phyloP scores from a whole-genome alignment of 768 basidiomycete species.

The Leccinellum rugosiceps region DNA sequence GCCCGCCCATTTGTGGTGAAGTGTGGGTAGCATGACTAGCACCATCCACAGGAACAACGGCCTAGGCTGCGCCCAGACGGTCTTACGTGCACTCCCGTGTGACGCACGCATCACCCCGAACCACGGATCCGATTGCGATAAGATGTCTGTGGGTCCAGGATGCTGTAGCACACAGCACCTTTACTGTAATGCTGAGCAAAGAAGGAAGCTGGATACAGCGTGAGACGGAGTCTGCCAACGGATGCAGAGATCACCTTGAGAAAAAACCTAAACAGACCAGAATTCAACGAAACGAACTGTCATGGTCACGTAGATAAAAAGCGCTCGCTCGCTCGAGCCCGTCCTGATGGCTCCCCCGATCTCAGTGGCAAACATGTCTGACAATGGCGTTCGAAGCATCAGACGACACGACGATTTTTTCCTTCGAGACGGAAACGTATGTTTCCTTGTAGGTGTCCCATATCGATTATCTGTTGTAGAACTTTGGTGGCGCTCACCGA shows the following conservation, averaged over 20 bases:
- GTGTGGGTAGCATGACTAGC: neutral
- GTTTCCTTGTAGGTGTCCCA: conserved; percentile 44
- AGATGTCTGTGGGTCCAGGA: conserved; percentile 18
- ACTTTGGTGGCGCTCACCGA: neutral
- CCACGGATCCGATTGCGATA: conserved; percentile 18
- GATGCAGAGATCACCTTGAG: conserved; percentile 10
- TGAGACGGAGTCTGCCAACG: conserved; percentile 4
- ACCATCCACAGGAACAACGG: neutral
- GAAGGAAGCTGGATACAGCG: conserved; percentile 6
- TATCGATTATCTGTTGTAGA: neutral
- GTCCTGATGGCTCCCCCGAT: neutral
- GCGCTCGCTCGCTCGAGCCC: neutral
- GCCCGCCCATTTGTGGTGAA: neutral
- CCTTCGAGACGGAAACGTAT: conserved; percentile 50
- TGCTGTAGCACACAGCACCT: conserved; percentile 16
- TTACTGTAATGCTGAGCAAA: neutral
- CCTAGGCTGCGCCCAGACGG: neutral
- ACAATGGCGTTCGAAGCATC: conserved; percentile 15
- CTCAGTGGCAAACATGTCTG: neutral
- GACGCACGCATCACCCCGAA: neutral
- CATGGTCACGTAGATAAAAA: conserved; percentile 14
- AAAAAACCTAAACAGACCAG: conserved; percentile 2
- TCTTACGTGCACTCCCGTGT: neutral
- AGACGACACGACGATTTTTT: conserved; percentile 41
- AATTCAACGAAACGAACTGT: conserved; percentile 4